Base-by-base conservation (phyloP, 805 yeast genomes). In the Starmerella kuoi region DNA sequence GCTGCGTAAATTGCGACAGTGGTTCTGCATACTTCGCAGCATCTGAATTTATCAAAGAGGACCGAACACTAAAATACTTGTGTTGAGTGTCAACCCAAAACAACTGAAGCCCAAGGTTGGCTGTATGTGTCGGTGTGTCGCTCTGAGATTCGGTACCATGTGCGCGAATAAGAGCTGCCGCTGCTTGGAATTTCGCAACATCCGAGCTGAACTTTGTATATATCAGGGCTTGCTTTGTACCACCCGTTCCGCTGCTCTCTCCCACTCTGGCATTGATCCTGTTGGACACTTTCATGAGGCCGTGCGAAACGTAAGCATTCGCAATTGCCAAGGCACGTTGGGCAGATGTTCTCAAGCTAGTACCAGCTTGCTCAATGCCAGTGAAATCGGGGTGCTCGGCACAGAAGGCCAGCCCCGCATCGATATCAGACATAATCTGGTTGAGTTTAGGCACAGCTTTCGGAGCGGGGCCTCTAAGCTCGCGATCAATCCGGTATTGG, bases 271-370 rank as follows among this genome's bases (percentile, higher is more conserved):
- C 36, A 14, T 20, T 20, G 7, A 47, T 38, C 5, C 42, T 26
- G n/a, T 30, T 18, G 15, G 46, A 30, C 4, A 45, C 25, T 6
- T 41, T 39, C 14, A 66, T 66, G 42, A 74, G 50, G 25, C 55
- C 48, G 42, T 60, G 64, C 30, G 54, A 56, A 41, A 82, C 61
- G 55, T 77, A 84, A 53, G 78, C 82, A 48, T 79, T 71, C 14
- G 85, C 73, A 45, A 88, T 64, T 0, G 91, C 76, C 36, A 85
- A 67, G 1, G 93, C 78, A 45, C 95, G 70, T 1, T 87, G 76
- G 70, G 85, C 68, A 54, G 95, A 83, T 53, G 83, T 93, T 47
- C 81, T 74, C 62, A 83, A 84, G 45, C 87, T 71, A 48, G 76
- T 73, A 37, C 69, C 70, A 57, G 82, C 85, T 2, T 74, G 55